Conservation (phyloP, 2,329 filamentous ascomycete genomes). For the Emergomyces orientalis region DNA sequence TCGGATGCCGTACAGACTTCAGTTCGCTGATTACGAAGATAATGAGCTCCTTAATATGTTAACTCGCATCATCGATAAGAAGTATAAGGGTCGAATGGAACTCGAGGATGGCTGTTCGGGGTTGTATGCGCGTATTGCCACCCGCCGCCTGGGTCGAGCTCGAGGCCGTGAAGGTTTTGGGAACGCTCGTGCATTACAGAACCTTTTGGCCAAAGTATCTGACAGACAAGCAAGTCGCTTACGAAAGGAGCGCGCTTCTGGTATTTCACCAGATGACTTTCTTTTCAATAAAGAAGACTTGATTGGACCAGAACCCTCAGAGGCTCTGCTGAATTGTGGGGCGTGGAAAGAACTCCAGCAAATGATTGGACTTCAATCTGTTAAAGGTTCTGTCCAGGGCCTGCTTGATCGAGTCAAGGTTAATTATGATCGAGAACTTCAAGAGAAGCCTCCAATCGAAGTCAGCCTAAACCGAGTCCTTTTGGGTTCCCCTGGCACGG, state of each 20-base stretch:
- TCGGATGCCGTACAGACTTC: conserved; percentile 56
- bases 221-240: conserved; percentile 53
- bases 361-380: conserved; percentile 50
- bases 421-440: conserved; percentile 59
- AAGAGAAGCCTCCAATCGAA: conserved; percentile 50
- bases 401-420: conserved; percentile 52
- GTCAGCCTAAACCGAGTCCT: conserved; percentile 61
- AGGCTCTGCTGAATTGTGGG: conserved; percentile 42
- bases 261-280: conserved; percentile 45
- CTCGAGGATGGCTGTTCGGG: conserved; percentile 51
- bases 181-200: conserved; percentile 62
- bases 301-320: conserved; percentile 57
- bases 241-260: conserved; percentile 36
- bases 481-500: conserved; percentile 62
- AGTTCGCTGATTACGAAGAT: conserved; percentile 62
- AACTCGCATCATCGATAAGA: conserved; percentile 43
- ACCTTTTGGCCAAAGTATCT: conserved; percentile 46
- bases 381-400: conserved; percentile 52
- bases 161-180: conserved; percentile 61
- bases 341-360: conserved; percentile 51
- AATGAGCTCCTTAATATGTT: conserved; percentile 56
- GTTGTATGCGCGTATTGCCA: conserved; percentile 55
- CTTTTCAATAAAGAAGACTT: conserved; percentile 57
- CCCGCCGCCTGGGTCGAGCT: conserved; percentile 51
- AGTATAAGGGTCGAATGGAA: conserved; percentile 48